These are phyloP conservation scores for Psilocybe azurescens DNA, from an alignment of 768 basidiomycete genomes.

Conservation along the genomic window DNA sequence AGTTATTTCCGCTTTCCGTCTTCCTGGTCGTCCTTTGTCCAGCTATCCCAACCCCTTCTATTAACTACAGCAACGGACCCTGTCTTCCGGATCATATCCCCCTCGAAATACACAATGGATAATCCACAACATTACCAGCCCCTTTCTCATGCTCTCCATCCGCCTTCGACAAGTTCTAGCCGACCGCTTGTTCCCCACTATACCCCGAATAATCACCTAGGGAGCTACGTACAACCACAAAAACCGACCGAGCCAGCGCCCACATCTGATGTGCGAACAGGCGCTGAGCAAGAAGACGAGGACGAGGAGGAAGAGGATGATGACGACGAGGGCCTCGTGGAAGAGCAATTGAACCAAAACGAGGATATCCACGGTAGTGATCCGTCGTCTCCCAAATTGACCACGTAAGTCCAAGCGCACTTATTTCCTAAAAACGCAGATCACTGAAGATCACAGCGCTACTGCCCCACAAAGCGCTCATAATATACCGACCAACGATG, in stretches of 20 bases:
- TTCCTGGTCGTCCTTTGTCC: background rate
- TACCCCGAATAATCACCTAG: slow-evolving; percentile 25
- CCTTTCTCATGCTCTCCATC: slow-evolving; percentile 78
- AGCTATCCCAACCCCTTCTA: background rate
- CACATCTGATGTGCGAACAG: slow-evolving; percentile 6
- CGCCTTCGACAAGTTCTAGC: slow-evolving; percentile 44
- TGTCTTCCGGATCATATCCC: slow-evolving; percentile 10
- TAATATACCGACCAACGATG: slow-evolving; percentile 30
- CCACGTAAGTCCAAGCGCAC: slow-evolving; percentile 26
- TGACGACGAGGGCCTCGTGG: slow-evolving; percentile 77
- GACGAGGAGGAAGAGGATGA: slow-evolving; percentile 68
- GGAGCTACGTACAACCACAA: slow-evolving; percentile 28
- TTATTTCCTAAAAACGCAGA: slow-evolving; percentile 1
- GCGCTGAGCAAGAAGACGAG: slow-evolving; percentile 46
- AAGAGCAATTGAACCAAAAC: slow-evolving; percentile 64
- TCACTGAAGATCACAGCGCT: slow-evolving; percentile 23
- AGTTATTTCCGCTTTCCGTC: background rate
- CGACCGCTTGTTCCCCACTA: slow-evolving; percentile 21
- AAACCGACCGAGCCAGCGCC: slow-evolving; percentile 22
- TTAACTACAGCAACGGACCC: slow-evolving; percentile 11
- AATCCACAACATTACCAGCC: slow-evolving; percentile 84
- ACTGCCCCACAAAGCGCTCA: slow-evolving; percentile 24
- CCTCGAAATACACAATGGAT: slow-evolving; percentile 45
- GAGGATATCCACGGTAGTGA: slow-evolving; percentile 45
- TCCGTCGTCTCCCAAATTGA: slow-evolving; percentile 41